A percentile compares a stretch with the other conserved stretches of the same genome.
Evolutionary conservation across 345 rosid genomes (phyloP).

Genomic region (Adansonia digitata): DNA sequence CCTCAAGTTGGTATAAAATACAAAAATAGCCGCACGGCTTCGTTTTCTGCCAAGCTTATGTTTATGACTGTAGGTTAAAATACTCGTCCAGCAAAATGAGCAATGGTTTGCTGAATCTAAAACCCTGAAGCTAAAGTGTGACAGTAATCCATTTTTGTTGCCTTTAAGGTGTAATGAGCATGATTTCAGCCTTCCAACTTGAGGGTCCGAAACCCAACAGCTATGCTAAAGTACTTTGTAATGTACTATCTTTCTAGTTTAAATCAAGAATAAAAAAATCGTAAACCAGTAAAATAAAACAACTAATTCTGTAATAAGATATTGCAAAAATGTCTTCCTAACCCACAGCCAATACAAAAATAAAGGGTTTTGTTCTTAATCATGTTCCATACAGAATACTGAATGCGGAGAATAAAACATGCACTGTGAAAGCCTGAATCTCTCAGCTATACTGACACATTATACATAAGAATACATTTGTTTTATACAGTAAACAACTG

Average conservation of each 20-base stretch:
- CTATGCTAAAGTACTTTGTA: neutral
- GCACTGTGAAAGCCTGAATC: neutral
- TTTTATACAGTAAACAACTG: neutral
- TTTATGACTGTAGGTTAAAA: neutral
- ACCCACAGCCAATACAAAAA: neutral
- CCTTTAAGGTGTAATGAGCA: no score
- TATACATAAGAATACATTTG: slow-evolving; percentile 4
- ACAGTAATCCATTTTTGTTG: no score
- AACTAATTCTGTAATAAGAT: neutral
- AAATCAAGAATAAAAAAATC: neutral
- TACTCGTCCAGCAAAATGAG: neutral
- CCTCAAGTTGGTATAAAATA: neutral
- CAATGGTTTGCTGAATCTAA: neutral
- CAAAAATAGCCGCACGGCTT: neutral
- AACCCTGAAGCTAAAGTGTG: neutral
- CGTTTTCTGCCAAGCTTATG: neutral
- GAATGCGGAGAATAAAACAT: neutral
- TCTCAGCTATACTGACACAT: neutral
- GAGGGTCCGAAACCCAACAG: no score
- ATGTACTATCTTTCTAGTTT: neutral
- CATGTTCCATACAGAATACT: neutral
- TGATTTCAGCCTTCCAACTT: no score
- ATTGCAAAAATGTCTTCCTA: neutral
- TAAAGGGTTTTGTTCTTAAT: neutral
- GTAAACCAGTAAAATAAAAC: neutral